Base-by-base conservation (phyloP, 257 asterid genomes). In the Gentiana straminea region DNA sequence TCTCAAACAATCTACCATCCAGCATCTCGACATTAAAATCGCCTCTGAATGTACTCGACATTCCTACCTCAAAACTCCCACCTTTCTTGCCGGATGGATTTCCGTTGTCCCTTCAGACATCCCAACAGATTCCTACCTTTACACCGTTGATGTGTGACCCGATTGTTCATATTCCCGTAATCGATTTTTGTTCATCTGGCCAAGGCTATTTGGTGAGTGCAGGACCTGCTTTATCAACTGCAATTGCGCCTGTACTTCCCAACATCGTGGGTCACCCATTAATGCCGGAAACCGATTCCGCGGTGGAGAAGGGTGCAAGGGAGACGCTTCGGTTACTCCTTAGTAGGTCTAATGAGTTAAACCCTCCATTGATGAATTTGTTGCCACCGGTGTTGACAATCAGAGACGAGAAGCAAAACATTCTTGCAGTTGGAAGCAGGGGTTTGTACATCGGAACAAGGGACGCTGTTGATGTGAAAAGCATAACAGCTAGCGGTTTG, bases 281-380 rank as follows among this genome's bases (percentile, higher is more conserved):
- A 24, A 81, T 71, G 38, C 73, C 85, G 11, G 77, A 67, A 51
- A 63, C 75, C 3, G 95, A 89, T 58, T 81, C 95, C 0, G 45
- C 68, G 63, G 81, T 77, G 12, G 97, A 86, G 39, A 82, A 80
- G 64, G 74, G 84, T 47, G 96, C 97, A 3, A 77, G 96, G 64
- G 97, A 89, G 70, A 89, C 97, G 0, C 94, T 86, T 2, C 82
- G 94, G 41, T 64, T 86, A 90, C 97, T 90, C 63, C 74, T 84
- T 46, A 80, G 68, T 50, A 68, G 82, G 67, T 87, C 98, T 44
- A 84, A 70, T 73, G 95, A 79, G 68, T 65, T 84, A 4, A 77
- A 74, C 1, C 74, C 80, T 0, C 77, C 72, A 33, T 64, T 84
- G 63, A 74, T 83, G 35, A 84, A 73, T 65, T 84, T 78, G 3